phyloP scores from a whole-genome alignment of 345 rosid species.

The Atalantia buxifolia region DNA sequence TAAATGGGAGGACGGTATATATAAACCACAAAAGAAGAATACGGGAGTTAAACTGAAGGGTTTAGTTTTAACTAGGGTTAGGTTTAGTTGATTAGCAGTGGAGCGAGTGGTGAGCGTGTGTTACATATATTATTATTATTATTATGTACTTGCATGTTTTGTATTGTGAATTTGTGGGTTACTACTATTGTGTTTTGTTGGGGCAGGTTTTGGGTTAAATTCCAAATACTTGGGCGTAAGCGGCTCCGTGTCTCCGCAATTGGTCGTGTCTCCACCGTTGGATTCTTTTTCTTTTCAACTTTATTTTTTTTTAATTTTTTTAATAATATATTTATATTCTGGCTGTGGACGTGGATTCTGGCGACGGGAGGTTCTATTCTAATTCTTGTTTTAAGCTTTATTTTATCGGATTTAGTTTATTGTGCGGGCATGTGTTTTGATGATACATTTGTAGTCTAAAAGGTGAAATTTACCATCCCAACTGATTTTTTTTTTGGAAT shows the following conservation, averaged over 20 bases:
- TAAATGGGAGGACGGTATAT: conserved; percentile 7
- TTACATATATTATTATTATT: too few species aligned
- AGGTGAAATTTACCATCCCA: too few species aligned
- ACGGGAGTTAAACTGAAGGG: background rate
- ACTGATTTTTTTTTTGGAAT: too few species aligned
- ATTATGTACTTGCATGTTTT: too few species aligned
- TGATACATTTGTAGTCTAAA: background rate
- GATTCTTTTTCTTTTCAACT: conserved; percentile 25
- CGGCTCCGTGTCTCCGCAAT: conserved; percentile 99
- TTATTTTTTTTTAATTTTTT: too few species aligned
- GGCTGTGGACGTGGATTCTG: too few species aligned
- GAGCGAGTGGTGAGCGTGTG: too few species aligned
- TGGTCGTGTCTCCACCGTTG: conserved; percentile 67
- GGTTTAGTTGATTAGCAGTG: conserved; percentile 26
- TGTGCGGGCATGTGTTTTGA: background rate
- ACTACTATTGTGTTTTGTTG: background rate
- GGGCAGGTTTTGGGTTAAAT: conserved; percentile 33
- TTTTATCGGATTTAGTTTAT: background rate
- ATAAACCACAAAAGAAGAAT: conserved; percentile 14
- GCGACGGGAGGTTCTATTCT: too few species aligned
- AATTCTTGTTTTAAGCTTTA: background rate
- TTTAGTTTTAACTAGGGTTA: conserved; percentile 19
- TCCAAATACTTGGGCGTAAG: conserved; percentile 76
- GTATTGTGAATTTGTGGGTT: background rate
- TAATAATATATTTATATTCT: too few species aligned